Conservation (phyloP, 1,284 basidiomycete species). For the Porodaedalea pini region DNA sequence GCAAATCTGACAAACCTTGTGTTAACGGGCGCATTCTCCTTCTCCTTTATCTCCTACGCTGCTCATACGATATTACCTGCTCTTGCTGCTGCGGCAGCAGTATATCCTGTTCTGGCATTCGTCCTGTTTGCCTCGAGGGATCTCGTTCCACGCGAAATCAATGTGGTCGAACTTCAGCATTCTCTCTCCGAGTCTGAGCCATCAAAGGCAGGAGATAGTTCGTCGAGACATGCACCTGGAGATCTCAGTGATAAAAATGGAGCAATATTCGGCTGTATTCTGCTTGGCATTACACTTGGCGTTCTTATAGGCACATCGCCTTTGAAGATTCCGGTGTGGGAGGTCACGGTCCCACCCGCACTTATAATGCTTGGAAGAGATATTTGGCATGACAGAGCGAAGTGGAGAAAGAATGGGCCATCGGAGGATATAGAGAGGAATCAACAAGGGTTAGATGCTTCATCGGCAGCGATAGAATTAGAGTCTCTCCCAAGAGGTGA, state of each 20-base stretch:
- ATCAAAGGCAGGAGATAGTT: neutral
- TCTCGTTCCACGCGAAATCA: conserved; percentile 9
- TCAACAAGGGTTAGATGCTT: neutral
- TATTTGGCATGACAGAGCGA: conserved; percentile 31
- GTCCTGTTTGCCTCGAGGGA: conserved; percentile 11
- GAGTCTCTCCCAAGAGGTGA: neutral
- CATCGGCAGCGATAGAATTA: neutral
- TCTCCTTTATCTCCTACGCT: conserved; percentile 20
- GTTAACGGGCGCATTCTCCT: conserved; percentile 30
- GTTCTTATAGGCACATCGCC: conserved; percentile 55
- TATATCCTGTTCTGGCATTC: conserved; percentile 20
- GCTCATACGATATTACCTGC: conserved; percentile 27
- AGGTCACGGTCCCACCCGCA: conserved; percentile 88
- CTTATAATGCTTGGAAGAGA: conserved; percentile 36
- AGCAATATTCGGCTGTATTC: conserved; percentile 35
- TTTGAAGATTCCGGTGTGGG: conserved; percentile 57
- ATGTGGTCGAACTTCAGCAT: conserved; percentile 11
- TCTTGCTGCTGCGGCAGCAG: conserved; percentile 23
- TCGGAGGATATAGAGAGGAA: neutral
- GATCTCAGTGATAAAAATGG: conserved; percentile 30
- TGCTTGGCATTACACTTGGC: conserved; percentile 49
- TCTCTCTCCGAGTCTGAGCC: neutral
- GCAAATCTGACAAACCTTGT: conserved; percentile 46
- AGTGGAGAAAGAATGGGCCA: neutral
- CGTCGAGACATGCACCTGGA: neutral